Evolutionary conservation across 257 asterid species (phyloP).

Genomic region (Solanum paucissectum): DNA sequence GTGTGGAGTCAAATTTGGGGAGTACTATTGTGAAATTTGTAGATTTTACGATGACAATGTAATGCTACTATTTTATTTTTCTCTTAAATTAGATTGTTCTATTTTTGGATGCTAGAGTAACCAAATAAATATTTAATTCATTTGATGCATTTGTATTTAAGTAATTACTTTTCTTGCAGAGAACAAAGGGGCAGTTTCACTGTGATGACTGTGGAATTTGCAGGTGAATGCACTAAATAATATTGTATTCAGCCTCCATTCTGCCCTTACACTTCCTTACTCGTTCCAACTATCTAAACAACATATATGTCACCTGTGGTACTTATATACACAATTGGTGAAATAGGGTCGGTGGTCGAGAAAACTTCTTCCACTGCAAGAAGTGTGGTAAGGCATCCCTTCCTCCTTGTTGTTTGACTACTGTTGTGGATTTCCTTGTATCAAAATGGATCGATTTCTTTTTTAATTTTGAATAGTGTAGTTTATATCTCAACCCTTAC

Average conservation of each 20-base stretch:
- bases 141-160: neutral
- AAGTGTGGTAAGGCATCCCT: conserved; percentile 62
- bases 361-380: conserved; percentile 73
- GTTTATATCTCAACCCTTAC: neutral
- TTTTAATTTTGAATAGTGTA: neutral
- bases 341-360: conserved; percentile 88
- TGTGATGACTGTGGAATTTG: conserved; percentile 92
- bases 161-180: conserved; percentile 32
- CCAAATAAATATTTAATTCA: neutral
- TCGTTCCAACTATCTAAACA: neutral
- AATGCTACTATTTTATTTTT: conserved; percentile 12
- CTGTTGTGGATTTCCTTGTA: neutral
- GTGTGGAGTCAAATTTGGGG: conserved; percentile 82
- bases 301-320: neutral
- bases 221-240: conserved; percentile 39
- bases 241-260: neutral
- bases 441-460: neutral
- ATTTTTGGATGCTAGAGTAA: neutral
- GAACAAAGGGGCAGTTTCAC: conserved; percentile 60
- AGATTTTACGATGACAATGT: conserved; percentile 82
- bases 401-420: neutral
- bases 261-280: neutral
- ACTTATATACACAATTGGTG: conserved; percentile 9
- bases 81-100: neutral
- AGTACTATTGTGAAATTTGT: conserved; percentile 75